Percentiles rank a stretch among this genome's conserved stretches.
Conservation (phyloP, 2,329 filamentous ascomycete genomes). For the Clathrospora elynae region DNA sequence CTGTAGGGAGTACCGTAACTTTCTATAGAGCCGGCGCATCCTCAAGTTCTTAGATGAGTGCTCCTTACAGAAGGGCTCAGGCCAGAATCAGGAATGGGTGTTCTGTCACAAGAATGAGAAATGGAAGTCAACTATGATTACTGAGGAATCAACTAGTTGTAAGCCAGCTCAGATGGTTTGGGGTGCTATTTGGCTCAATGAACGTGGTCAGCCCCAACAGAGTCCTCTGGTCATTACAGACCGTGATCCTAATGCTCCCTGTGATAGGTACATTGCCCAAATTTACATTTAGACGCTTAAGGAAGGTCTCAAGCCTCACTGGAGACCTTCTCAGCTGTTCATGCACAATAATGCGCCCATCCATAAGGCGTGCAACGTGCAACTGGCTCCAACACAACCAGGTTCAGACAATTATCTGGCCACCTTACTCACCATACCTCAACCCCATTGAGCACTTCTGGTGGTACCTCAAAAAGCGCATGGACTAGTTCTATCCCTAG, state of each 20-base stretch:
- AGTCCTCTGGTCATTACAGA: constrained; percentile 7
- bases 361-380: not conserved
- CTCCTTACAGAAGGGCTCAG: constrained; percentile 4
- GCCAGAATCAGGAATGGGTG: not conserved
- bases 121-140: not conserved
- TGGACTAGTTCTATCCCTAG: not conserved
- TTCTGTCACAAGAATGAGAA: not conserved
- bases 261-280: not conserved
- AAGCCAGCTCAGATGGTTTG: not conserved
- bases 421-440: not conserved
- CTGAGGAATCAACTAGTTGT: not conserved
- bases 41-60: constrained; percentile 9
- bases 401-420: not conserved
- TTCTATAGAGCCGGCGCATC: not conserved
- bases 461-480: not conserved
- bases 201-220: not conserved
- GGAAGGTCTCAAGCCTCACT: constrained; percentile 1
- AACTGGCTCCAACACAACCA: not conserved
- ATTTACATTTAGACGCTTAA: constrained; percentile 1
- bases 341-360: not conserved
- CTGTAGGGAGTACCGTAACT: not conserved
- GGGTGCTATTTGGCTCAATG: constrained; percentile 2
- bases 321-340: not conserved
- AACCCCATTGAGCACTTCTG: not conserved
- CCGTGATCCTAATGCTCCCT: constrained; percentile 1